Evolutionary conservation across 2,329 filamentous ascomycete genomes (phyloP).

Genomic region (Colletotrichum plurivorum): DNA sequence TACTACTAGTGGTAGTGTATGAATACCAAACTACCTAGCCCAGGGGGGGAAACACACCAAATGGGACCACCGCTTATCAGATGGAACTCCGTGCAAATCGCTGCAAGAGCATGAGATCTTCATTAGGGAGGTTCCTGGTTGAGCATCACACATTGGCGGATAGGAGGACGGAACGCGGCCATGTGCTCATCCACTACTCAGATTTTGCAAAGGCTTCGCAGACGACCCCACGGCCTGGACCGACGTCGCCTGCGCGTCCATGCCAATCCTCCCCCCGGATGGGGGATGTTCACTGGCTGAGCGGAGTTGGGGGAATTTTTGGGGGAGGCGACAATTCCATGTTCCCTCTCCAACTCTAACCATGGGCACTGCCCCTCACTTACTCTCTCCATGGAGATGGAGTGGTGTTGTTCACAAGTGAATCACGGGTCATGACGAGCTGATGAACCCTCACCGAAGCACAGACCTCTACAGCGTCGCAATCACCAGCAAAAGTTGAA

Average conservation of each 20-base stretch:
- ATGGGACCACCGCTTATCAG: conserved; percentile 27
- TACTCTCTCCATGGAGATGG: no score
- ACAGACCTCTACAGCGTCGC: conserved; percentile 23
- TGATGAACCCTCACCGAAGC: conserved; percentile 11
- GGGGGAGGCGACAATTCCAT: conserved; percentile 23
- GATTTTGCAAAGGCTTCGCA: not conserved
- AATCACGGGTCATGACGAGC: not conserved
- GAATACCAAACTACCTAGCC: no score
- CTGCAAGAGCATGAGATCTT: conserved; percentile 9
- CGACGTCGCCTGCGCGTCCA: conserved; percentile 9
- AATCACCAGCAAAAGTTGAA: conserved; percentile 2
- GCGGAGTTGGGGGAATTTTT: not conserved
- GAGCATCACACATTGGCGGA: not conserved
- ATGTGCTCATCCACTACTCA: not conserved
- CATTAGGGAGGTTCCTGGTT: not conserved
- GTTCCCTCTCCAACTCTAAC: conserved; percentile 5
- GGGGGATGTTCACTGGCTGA: not conserved
- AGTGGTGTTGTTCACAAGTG: not conserved
- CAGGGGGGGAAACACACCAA: no score
- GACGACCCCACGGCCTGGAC: conserved; percentile 14
- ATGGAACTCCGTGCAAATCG: conserved; percentile 14
- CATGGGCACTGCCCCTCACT: not conserved
- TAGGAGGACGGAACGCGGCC: not conserved
- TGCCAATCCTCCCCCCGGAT: conserved; percentile 17
- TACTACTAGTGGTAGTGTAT: no score